A percentile compares a stretch with the other conserved stretches of the same genome.
Conservation (phyloP, 306 rosid genomes). For the Corylus avellana region DNA sequence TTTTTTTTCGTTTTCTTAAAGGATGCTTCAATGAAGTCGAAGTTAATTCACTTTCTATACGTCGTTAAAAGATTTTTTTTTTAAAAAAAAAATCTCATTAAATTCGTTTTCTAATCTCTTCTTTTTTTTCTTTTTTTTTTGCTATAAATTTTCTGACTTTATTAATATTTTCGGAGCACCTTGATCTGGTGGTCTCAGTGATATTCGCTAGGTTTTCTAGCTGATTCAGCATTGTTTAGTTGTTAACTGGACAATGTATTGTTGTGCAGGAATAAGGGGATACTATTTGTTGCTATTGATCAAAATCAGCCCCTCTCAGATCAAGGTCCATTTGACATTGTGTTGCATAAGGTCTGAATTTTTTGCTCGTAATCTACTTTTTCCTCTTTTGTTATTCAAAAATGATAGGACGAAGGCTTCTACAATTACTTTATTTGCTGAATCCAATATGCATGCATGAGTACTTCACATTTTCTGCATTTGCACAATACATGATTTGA, state of each 20-base stretch:
- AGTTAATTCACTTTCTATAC: not conserved
- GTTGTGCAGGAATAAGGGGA: constrained; percentile 77
- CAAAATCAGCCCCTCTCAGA: constrained; percentile 68
- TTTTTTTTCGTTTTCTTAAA: constrained; percentile 1
- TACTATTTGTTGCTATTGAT: constrained; percentile 78
- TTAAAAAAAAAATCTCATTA: not conserved
- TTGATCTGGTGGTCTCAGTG: not conserved
- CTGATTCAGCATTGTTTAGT: not conserved
- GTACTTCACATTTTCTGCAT: not conserved
- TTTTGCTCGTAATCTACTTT: not conserved
- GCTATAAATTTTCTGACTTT: not conserved
- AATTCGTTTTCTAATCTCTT: not conserved
- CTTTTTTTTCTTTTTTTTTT: not conserved
- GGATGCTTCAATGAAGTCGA: not conserved
- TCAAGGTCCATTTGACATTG: constrained; percentile 90
- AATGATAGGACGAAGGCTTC: not conserved
- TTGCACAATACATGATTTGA: constrained; percentile 1
- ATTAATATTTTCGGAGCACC: not conserved
- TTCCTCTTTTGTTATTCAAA: not conserved
- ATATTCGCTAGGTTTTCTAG: not conserved
- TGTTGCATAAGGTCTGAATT: constrained; percentile 70
- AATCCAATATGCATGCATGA: not conserved
- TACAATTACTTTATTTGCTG: not conserved
- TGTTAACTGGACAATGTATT: constrained; percentile 14
- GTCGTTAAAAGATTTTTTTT: no score